These are phyloP conservation scores for Salix purpurea DNA, from an alignment of 345 rosid genomes.

Conservation along the genomic window DNA sequence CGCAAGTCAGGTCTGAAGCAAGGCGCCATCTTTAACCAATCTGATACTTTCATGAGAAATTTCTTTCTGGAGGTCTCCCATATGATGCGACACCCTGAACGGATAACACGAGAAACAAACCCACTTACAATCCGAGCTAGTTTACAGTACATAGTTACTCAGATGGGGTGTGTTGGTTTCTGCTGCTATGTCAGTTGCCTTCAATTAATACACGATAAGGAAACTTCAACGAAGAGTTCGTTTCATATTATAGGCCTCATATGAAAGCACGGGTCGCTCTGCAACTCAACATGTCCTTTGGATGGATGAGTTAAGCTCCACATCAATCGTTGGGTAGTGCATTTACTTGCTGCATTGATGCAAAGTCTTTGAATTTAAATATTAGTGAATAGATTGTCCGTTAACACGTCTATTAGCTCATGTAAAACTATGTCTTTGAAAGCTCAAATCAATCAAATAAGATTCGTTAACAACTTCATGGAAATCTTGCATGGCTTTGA, in stretches of 20 bases:
- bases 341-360: neutral
- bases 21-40: neutral
- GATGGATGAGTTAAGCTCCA: too few relatives aligned
- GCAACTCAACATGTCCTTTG: neutral
- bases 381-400: neutral
- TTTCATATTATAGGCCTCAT: neutral
- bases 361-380: neutral
- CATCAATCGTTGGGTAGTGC: neutral
- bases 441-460: too few relatives aligned
- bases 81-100: neutral
- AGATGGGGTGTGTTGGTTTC: neutral
- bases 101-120: neutral
- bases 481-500: too few relatives aligned
- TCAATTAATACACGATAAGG: neutral
- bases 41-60: neutral
- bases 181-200: neutral
- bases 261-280: neutral
- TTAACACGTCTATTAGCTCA: too few relatives aligned
- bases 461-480: too few relatives aligned
- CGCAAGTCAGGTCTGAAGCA: neutral
- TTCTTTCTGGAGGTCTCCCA: neutral
- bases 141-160: too few relatives aligned
- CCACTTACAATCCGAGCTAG: neutral
- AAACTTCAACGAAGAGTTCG: neutral
- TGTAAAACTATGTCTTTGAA: too few relatives aligned